These are phyloP conservation scores for Nigrospora oryzae DNA, from an alignment of 2,329 filamentous ascomycete genomes.

Conservation along the genomic window DNA sequence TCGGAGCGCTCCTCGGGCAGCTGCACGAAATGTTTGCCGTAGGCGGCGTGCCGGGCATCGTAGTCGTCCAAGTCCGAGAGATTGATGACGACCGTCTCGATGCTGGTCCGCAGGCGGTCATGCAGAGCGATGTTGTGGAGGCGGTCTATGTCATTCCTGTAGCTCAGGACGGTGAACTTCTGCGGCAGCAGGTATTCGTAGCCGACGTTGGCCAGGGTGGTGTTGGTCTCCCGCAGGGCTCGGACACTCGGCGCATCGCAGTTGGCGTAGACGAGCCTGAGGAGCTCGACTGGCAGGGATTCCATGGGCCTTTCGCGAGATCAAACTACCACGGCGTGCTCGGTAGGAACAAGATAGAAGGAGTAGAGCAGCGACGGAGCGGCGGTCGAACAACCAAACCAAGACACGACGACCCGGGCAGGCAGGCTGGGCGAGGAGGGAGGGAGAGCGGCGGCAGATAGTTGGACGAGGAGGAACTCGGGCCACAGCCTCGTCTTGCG, in stretches of 20 bases:
- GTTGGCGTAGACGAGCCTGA: conserved; percentile 32
- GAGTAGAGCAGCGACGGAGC: background rate
- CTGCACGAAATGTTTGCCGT: conserved; percentile 26
- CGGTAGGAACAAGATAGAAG: background rate
- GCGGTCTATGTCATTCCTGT: conserved; percentile 34
- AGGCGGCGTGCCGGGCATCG: conserved; percentile 24
- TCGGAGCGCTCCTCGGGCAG: conserved; percentile 26
- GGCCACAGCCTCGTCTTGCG: too few relatives aligned
- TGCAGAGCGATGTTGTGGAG: conserved; percentile 34
- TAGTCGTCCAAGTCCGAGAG: conserved; percentile 33
- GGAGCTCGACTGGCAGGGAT: conserved; percentile 28
- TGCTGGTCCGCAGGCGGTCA: conserved; percentile 29
- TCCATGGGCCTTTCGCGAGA: conserved; percentile 14
- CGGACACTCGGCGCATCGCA: conserved; percentile 29
- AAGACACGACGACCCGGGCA: too few relatives aligned
- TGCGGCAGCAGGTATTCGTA: conserved; percentile 32
- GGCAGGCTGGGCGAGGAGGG: too few relatives aligned
- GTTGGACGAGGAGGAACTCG: too few relatives aligned
- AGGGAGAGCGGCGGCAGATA: too few relatives aligned
- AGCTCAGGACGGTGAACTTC: conserved; percentile 32
- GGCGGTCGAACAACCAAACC: too few relatives aligned
- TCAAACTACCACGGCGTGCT: too few relatives aligned
- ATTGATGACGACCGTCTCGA: conserved; percentile 36
- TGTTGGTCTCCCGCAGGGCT: conserved; percentile 29
- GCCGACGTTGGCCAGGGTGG: conserved; percentile 29